Evolutionary conservation across 768 basidiomycete species (phyloP).

Genomic region (Lactarius hatsudake): DNA sequence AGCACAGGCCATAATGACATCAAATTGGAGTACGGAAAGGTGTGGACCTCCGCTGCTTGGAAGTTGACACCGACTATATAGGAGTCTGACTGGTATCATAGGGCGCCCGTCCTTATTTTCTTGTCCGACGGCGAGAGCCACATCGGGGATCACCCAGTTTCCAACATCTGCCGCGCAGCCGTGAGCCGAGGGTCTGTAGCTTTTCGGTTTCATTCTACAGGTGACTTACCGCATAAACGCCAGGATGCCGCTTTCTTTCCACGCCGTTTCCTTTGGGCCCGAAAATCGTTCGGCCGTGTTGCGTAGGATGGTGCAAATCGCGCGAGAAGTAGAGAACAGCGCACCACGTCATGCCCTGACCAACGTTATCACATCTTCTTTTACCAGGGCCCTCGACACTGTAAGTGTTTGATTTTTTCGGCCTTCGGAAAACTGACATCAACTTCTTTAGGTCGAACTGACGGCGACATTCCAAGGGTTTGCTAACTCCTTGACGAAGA

Average conservation of each 20-base stretch:
- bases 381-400: slow-evolving; percentile 49
- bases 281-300: slow-evolving; percentile 33
- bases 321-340: slow-evolving; percentile 43
- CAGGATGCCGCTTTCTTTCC: slow-evolving; percentile 56
- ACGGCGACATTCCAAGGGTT: slow-evolving; percentile 57
- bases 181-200: slow-evolving; percentile 41
- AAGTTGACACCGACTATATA: background rate
- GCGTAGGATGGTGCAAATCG: slow-evolving; percentile 50
- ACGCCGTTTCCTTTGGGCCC: slow-evolving; percentile 53
- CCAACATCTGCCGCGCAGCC: slow-evolving; percentile 43
- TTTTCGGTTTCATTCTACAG: background rate
- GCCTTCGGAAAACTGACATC: background rate
- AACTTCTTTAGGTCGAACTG: slow-evolving; percentile 43
- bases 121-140: slow-evolving; percentile 52
- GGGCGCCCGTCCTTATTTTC: slow-evolving; percentile 53
- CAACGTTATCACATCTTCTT: slow-evolving; percentile 41
- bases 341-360: slow-evolving; percentile 41
- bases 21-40: slow-evolving; percentile 53
- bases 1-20: slow-evolving; percentile 41
- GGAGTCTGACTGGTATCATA: slow-evolving; percentile 29
- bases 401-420: slow-evolving; percentile 33
- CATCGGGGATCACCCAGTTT: slow-evolving; percentile 38
- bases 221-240: background rate
- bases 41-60: slow-evolving; percentile 18
- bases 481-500: slow-evolving; percentile 54